phyloP scores from a whole-genome alignment of 345 rosid genomes.

The Camelina neglecta region DNA sequence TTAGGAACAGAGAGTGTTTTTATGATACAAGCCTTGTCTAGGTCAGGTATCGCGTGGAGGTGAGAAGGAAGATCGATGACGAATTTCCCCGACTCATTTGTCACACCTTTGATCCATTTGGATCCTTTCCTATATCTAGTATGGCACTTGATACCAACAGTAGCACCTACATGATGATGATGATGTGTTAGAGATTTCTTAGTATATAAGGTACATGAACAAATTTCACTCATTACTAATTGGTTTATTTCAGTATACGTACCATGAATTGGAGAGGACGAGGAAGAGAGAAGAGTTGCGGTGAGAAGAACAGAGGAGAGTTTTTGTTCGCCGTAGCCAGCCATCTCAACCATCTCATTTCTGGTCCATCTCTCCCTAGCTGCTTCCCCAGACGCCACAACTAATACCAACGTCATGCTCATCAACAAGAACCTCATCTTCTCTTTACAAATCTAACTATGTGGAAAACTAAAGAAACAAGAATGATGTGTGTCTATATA shows the following conservation, averaged over 20 bases:
- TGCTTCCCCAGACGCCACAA: conserved; percentile 58
- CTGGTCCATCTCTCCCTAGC: conserved; percentile 41
- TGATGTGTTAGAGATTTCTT: neutral
- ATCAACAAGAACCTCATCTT: conserved; percentile 38
- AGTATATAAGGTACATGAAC: neutral
- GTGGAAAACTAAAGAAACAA: conserved; percentile 20
- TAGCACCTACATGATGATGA: conserved; percentile 34
- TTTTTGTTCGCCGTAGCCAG: conserved; percentile 47
- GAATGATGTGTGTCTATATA: conserved; percentile 24
- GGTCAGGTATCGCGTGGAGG: conserved; percentile 44
- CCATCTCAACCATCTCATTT: conserved; percentile 43
- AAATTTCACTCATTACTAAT: neutral
- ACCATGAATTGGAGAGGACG: conserved; percentile 34
- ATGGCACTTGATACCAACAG: conserved; percentile 37
- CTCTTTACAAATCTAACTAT: neutral
- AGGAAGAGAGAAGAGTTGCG: conserved; percentile 34
- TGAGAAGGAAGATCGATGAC: conserved; percentile 44
- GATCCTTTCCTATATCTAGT: conserved; percentile 22
- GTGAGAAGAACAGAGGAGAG: conserved; percentile 42
- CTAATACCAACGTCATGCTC: conserved; percentile 36
- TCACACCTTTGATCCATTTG: conserved; percentile 40
- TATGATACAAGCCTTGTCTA: conserved; percentile 41
- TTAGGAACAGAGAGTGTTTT: conserved; percentile 41
- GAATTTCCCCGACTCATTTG: conserved; percentile 42
- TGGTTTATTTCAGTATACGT: neutral